Evolutionary conservation across 139 green algal genomes (phyloP).

Genomic region (Chlorella sorokiniana): DNA sequence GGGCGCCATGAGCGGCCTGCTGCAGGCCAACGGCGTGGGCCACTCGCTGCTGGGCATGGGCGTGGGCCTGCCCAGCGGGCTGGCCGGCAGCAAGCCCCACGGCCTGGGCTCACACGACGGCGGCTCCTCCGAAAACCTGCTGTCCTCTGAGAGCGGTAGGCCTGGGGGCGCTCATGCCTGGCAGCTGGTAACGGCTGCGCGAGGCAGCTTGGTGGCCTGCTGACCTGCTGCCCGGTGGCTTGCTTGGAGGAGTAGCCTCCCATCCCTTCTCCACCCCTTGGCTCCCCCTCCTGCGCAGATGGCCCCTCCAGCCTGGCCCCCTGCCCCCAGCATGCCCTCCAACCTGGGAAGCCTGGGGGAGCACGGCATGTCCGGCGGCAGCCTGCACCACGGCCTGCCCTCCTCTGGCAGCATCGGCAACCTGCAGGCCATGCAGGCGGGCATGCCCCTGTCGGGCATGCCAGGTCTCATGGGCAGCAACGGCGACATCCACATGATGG

Average conservation of each 20-base stretch:
- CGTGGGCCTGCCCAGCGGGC: slow-evolving; percentile 12
- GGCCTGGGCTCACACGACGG: slow-evolving; percentile 21
- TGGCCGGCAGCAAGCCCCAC: slow-evolving; percentile 17
- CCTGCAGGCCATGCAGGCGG: slow-evolving; percentile 26
- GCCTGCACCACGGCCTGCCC: slow-evolving; percentile 26
- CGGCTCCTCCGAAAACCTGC: slow-evolving; percentile 32
- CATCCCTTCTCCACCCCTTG: background rate
- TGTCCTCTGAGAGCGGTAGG: slow-evolving; percentile 32
- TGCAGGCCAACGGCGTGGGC: background rate
- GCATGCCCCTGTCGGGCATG: slow-evolving; percentile 22
- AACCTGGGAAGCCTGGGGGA: background rate
- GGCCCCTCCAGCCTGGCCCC: slow-evolving; percentile 19
- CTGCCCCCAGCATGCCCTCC: slow-evolving; percentile 11
- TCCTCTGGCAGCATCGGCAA: slow-evolving; percentile 19
- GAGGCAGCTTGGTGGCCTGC: background rate
- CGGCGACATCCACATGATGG: slow-evolving; percentile 17
- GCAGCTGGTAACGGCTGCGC: too few relatives aligned
- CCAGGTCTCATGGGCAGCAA: slow-evolving; percentile 8
- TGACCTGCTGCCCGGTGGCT: background rate
- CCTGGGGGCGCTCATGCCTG: too few relatives aligned
- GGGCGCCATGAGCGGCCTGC: slow-evolving; percentile 28
- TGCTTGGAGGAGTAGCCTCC: background rate
- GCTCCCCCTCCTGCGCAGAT: background rate
- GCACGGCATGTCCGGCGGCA: background rate
- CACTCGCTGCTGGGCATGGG: background rate